Conservation (phyloP, 2,329 filamentous ascomycete genomes). For the Xylaria sp. region DNA sequence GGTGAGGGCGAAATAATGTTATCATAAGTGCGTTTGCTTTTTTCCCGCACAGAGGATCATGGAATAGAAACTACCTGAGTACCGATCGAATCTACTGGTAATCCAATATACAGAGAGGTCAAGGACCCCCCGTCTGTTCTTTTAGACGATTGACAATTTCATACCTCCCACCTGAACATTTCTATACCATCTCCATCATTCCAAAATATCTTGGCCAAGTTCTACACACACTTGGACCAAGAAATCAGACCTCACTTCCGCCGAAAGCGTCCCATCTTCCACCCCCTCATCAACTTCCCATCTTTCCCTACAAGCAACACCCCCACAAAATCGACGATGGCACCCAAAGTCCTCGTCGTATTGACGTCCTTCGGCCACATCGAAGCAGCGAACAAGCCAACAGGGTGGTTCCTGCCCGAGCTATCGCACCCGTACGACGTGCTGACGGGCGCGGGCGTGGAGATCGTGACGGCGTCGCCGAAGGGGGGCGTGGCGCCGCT, state of each 20-base stretch:
- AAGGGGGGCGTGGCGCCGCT: conserved; percentile 70
- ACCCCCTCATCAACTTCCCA: background rate
- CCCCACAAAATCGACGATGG: conserved; percentile 50
- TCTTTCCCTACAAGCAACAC: background rate
- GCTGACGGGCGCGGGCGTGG: conserved; percentile 60
- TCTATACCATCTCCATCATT: too few species aligned
- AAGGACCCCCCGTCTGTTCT: too few species aligned
- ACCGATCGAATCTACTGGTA: too few species aligned
- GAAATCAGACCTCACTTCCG: background rate
- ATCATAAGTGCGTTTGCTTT: conserved; percentile 20
- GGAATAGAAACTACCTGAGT: too few species aligned
- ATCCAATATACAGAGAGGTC: background rate
- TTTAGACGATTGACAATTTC: too few species aligned
- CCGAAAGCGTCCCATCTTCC: background rate
- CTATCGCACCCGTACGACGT: conserved; percentile 72
- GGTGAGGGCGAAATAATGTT: background rate
- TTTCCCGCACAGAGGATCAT: background rate
- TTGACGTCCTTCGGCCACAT: conserved; percentile 71
- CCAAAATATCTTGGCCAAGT: background rate
- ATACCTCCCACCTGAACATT: too few species aligned
- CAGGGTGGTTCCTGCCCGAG: conserved; percentile 77
- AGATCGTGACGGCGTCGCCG: conserved; percentile 69
- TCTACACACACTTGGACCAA: background rate
- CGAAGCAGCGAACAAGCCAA: conserved; percentile 62
- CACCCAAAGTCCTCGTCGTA: conserved; percentile 74